Base-by-base conservation (phyloP, 179 eudicot species). In the Camellia oleifera region DNA sequence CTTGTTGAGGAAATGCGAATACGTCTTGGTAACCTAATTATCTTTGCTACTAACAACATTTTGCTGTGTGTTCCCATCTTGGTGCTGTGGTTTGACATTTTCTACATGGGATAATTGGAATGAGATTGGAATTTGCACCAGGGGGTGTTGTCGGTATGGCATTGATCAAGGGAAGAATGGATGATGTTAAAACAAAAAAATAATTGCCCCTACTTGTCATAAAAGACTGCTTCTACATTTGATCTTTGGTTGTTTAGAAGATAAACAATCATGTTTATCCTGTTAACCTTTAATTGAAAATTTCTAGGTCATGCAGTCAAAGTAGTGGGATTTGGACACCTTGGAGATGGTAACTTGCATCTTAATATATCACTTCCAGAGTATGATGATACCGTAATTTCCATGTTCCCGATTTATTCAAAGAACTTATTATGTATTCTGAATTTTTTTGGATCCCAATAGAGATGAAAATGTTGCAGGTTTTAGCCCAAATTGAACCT, bases 331-430 rank as follows among this genome's bases (percentile, higher is more conserved):
- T 96, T 89, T 87, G 99, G 99, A 76, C 99, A 96, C 80, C 89
- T 96, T 79, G 99, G 98, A 68, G 99, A 96, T 84, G 91, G 98
- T 65, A 96, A 96, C 91, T 89, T 96, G 90, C 99, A 96, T 86
- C 96, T 94, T 58, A 94, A 94, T 79, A 88, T 96, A 76, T 92
- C 98, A 73, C 79, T 87, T 76, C 91, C 93, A 77, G 86, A 88
- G 73, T 91, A 96, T 81, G 92, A 91, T 65, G 92, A 96, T 84
- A 83, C 81, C 82, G 99, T 96, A 92, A 88, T 88, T 81, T 83
- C 78, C 64, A 75, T 62, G 9, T 78, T 84, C 83, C 79, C 65
- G 61, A 68, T 78, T 66, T 77, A 45, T 69, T 23, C 62, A 58
- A 40, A 23, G 44, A 66, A 45, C 44, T 70, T 7, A 18, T 18